Percentiles rank a stretch among this genome's conserved stretches.
Evolutionary conservation across 345 rosid genomes (phyloP).

Genomic region (Populus deltoides): DNA sequence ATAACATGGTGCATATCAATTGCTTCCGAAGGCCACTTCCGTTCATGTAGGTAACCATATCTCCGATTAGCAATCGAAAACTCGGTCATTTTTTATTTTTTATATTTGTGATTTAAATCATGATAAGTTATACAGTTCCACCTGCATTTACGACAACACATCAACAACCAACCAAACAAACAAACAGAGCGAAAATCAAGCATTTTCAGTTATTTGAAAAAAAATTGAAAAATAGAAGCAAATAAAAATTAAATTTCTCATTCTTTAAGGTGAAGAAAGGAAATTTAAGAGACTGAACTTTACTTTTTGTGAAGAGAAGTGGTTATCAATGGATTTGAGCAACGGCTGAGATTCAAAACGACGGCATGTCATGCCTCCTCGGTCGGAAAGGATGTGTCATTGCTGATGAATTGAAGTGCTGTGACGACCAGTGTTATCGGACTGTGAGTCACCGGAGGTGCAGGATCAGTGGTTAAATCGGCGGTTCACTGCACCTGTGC

Average conservation of each 20-base stretch:
- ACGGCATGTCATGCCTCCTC: background rate
- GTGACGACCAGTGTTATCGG: background rate
- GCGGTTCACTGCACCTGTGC: no score
- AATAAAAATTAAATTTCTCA: no score
- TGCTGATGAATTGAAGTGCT: background rate
- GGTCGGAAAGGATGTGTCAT: background rate
- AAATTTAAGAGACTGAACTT: background rate
- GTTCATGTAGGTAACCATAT: conserved; percentile 44
- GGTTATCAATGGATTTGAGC: background rate
- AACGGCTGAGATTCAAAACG: background rate
- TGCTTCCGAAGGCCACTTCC: conserved; percentile 40
- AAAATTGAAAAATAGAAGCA: no score
- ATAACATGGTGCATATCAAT: conserved; percentile 58
- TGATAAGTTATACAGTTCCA: background rate
- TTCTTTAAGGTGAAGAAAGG: background rate
- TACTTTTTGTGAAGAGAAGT: background rate
- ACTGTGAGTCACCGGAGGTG: no score
- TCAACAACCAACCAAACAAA: background rate
- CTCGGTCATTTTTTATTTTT: conserved; percentile 31
- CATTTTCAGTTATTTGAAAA: background rate
- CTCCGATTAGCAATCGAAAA: conserved; percentile 36
- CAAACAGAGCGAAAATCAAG: background rate
- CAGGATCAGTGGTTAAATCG: no score
- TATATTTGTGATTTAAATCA: background rate
- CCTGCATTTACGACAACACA: background rate